Base-by-base conservation (phyloP, 305 asterid species). In the Solanum chacoense region DNA sequence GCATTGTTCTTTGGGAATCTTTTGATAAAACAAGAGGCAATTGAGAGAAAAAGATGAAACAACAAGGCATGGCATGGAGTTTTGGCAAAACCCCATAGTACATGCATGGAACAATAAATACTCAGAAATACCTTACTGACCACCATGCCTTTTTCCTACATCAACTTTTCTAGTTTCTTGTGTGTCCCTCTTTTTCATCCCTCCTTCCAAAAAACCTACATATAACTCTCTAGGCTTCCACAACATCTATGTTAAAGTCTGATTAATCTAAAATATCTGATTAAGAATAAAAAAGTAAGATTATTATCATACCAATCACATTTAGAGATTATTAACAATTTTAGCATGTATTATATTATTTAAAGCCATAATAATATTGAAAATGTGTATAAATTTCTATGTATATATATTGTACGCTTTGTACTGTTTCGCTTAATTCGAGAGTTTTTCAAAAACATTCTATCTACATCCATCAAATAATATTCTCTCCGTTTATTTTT, bases 1-100 rank as follows among this genome's bases (percentile, higher is more conserved):
- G 87, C 87, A 59, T 55, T 84, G 87, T 84, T 84, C 87, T 84
- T 83, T 50, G 26, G 73, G 87, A 83, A 80, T 80, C 35, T 42
- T 42, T 83, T 83, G 73, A 83, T 83, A 42, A 84, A 29, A 84
- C 4, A 16, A 29, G 72, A 42, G 86, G 42, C 2, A 83, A 83
- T 83, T 50, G 42, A 83, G 73, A 50, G 42, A 32, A 84, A 83
- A 84, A 84, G 74, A 84, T 20, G 87, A 84, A 84, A 84, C 87
- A 84, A 84, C 8, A 84, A 29, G 74, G 29, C 73, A 59, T 84
- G 74, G 22, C 73, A 59, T 84, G 50, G 87, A 84, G 74, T 84
- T 84, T 69, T 84, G 50, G 75, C 71, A 81, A 81, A 35, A 59
- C 24, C 26, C 72, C 71, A 83, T 26, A 50, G 72, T 84, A 84